A percentile compares a stretch with the other conserved stretches of the same genome.
Evolutionary conservation across 768 basidiomycete genomes (phyloP).

Genomic region (Boletus insuetus): DNA sequence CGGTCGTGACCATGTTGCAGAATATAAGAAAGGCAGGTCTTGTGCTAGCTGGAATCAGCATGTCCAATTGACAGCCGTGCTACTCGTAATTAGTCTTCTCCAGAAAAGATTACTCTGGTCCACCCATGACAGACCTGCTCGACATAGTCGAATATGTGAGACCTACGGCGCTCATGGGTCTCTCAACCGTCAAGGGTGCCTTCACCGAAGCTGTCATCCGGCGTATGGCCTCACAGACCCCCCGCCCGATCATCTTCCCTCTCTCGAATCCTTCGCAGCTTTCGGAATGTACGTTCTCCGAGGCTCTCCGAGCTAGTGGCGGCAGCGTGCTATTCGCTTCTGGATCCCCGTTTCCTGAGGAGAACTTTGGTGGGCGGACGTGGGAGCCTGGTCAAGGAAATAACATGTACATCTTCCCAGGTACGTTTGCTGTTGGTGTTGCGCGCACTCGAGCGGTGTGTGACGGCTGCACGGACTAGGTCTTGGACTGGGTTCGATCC

Average conservation of each 20-base stretch:
- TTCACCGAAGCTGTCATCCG: slow-evolving; percentile 71
- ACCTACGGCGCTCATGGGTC: slow-evolving; percentile 86
- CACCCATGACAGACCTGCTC: slow-evolving; percentile 68
- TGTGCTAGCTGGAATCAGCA: neutral
- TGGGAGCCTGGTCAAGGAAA: slow-evolving; percentile 88
- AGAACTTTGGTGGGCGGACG: slow-evolving; percentile 50
- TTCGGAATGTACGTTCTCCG: slow-evolving; percentile 77
- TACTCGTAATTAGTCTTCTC: slow-evolving; percentile 64
- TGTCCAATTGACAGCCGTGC: neutral
- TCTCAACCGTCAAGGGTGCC: slow-evolving; percentile 84
- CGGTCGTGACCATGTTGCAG: slow-evolving; percentile 66
- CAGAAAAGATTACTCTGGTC: slow-evolving; percentile 73
- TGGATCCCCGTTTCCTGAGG: slow-evolving; percentile 79
- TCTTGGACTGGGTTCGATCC: slow-evolving; percentile 71
- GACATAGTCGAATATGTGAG: slow-evolving; percentile 79
- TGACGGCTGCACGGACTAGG: slow-evolving; percentile 10
- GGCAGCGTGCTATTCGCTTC: slow-evolving; percentile 84
- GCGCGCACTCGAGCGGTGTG: neutral
- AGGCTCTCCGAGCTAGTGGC: slow-evolving; percentile 67
- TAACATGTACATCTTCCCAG: slow-evolving; percentile 88
- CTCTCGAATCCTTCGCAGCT: slow-evolving; percentile 86
- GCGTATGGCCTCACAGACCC: slow-evolving; percentile 76
- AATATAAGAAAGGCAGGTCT: slow-evolving; percentile 76
- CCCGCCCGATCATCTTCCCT: slow-evolving; percentile 88
- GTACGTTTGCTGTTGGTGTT: slow-evolving; percentile 28